Base-by-base conservation (phyloP, 495 filamentous ascomycete species). In the Clohesyomyces aquaticus region DNA sequence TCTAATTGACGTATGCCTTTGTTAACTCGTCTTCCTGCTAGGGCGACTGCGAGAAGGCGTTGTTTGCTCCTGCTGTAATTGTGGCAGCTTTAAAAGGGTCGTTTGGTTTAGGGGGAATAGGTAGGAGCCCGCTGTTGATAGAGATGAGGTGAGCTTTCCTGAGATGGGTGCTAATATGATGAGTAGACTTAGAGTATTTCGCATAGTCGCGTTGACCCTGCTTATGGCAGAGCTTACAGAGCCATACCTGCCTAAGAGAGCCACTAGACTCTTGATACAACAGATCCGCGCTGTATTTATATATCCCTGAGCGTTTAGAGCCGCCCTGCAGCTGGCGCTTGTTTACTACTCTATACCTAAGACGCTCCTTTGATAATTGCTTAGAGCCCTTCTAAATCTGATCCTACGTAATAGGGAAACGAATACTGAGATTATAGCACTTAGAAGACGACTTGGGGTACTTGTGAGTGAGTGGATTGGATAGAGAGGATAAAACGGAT, bases 131-230 rank as follows among this genome's bases (percentile, higher is more conserved):
- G n/a, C n/a, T 42, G n/a, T 9, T 42, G n/a, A 42, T 9, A n/a
- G 9, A 42, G 35, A 42, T 42, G n/a, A 9, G n/a, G 35, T 42
- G n/a, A 42, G 35, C 35, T 42, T 42, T 42, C 35, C 35, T 42
- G n/a, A 42, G n/a, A 42, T 42, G n/a, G n/a, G 35, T 42, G n/a
- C 35, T 42, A 42, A 42, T 42, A 42, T 42, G n/a, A 42, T 42
- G n/a, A 42, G 35, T 42, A 42, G 35, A 42, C 9, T 42, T 42
- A 42, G 35, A 42, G 35, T 42, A 42, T n/a, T 42, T 42, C n/a
- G 35, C 35, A 42, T 42, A 42, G n/a, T 42, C n/a, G n/a, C n/a
- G n/a, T 42, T 42, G n/a, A 42, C 35, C 35, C n/a, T 42, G 35
- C 35, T 42, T 42, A 42, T 42, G n/a, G 35, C 35, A 42, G 35